Evolutionary conservation across 352 stramenopile species (phyloP).

Genomic region (Phytopythium boreale): DNA sequence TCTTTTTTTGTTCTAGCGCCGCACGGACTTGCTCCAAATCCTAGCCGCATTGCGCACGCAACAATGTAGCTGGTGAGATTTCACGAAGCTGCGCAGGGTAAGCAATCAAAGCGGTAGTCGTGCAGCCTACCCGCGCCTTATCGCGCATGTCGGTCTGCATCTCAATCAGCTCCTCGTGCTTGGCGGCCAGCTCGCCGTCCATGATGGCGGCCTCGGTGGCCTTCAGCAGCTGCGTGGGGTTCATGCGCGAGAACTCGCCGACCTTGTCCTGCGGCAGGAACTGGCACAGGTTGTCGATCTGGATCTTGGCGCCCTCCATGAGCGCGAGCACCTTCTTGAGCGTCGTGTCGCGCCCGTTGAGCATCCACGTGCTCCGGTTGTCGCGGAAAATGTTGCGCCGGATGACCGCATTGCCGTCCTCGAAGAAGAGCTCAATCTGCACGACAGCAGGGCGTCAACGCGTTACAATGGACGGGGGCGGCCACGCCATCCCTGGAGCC

Average conservation of each 20-base stretch:
- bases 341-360: slow-evolving; percentile 67
- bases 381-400: slow-evolving; percentile 90
- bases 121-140: slow-evolving; percentile 52
- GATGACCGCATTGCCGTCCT: slow-evolving; percentile 77
- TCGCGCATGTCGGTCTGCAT: slow-evolving; percentile 69
- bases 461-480: background rate
- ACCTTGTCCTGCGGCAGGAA: slow-evolving; percentile 98
- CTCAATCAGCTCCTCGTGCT: slow-evolving; percentile 77
- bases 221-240: slow-evolving; percentile 67
- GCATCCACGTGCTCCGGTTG: slow-evolving; percentile 81
- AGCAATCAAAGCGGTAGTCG: background rate
- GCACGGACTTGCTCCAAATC: slow-evolving; percentile 61
- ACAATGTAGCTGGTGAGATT: background rate
- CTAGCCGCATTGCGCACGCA: slow-evolving; percentile 23
- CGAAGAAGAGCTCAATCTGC: slow-evolving; percentile 94
- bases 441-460: slow-evolving; percentile 13
- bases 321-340: slow-evolving; percentile 73
- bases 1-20: slow-evolving; percentile 81
- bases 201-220: slow-evolving; percentile 75
- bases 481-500: background rate
- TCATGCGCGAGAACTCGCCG: slow-evolving; percentile 89
- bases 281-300: slow-evolving; percentile 98
- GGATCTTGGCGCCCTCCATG: slow-evolving; percentile 89
- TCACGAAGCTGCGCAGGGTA: background rate
- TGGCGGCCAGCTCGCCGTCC: slow-evolving; percentile 66